Percentiles rank a stretch among this genome's conserved stretches.
Conservation (phyloP, 208 protist species). For the Phytomonas serpens region DNA sequence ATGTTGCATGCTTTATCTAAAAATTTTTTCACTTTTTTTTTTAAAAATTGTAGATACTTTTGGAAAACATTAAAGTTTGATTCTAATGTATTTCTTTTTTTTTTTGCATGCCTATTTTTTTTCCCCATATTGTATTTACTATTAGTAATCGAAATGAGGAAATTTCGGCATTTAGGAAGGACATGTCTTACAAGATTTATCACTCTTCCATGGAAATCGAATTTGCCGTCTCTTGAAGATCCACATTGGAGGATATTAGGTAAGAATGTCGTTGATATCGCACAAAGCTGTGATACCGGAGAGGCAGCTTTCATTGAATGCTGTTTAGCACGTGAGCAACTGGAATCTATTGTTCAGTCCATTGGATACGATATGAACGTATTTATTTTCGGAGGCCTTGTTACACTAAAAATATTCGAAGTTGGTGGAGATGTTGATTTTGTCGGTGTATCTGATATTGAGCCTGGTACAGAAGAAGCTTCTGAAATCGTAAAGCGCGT, state of each 20-base stretch:
- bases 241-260: slow-evolving; percentile 44
- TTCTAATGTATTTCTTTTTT: not conserved
- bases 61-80: not conserved
- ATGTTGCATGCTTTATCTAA: not conserved
- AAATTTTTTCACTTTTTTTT: not conserved
- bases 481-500: slow-evolving; percentile 61
- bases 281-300: slow-evolving; percentile 64
- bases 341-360: slow-evolving; percentile 71
- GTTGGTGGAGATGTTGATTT: slow-evolving; percentile 87
- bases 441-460: slow-evolving; percentile 77
- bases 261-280: slow-evolving; percentile 46
- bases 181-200: slow-evolving; percentile 9
- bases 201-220: slow-evolving; percentile 52
- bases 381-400: slow-evolving; percentile 83
- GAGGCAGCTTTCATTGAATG: slow-evolving; percentile 79
- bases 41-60: not conserved
- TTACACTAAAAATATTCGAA: slow-evolving; percentile 66
- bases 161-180: not conserved
- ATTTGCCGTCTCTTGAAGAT: slow-evolving; percentile 26
- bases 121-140: slow-evolving; percentile 10
- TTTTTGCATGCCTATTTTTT: slow-evolving; percentile 10
- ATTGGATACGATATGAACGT: slow-evolving; percentile 81
- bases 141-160: not conserved
- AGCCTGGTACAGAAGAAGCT: slow-evolving; percentile 71
- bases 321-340: slow-evolving; percentile 55